Base-by-base conservation (phyloP, 306 rosid genomes). In the Acacia confusa region DNA sequence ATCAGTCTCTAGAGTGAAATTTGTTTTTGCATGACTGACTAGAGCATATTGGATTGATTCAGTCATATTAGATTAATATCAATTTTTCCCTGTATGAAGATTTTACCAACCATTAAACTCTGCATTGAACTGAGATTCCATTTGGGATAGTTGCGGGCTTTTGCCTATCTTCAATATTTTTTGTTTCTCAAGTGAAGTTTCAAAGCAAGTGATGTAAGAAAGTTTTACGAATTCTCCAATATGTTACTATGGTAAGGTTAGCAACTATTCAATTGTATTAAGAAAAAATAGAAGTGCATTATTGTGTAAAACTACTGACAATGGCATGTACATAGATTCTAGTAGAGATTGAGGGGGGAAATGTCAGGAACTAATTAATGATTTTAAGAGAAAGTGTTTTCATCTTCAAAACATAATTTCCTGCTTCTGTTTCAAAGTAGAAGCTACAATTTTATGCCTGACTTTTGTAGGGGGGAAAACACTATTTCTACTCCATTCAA, bases 1-100 rank as follows among this genome's bases (percentile, higher is more conserved):
- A 81, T 66, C 69, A 84, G 78, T 69, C 74, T 83, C 77, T 77
- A 86, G 32, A 74, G 68, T 57, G 72, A 88, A 79, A 72, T 72
- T 44, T 44, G 72, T 85, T 66, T 36, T 77, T 60, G 82, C 41
- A 47, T 9, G 17, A 52, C 20, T 41, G 12, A 74, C 60, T 38
- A 38, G 2, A 14, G 64, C 19, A 73, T 22, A 47, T 74, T 60
- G 63, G 48, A 24, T 78, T 69, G 69, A 53, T 82, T 53, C 69
- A 66, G 63, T 52, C 53, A 30, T 52, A 58, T 50, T 61, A 58
- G 67, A 74, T 27, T 77, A 72, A 43, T 66, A 71, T 63, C 73
- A 57, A 34, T 27, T 70, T 67, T 25, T 38, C 78, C 25, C 63
- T 38, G 53, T 24, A 52, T 25, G n/a, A 72, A 76, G 40, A 66